Evolutionary conservation across 2,329 filamentous ascomycete species (phyloP), one percentile per base, ranked within the genome.

Genomic region (Metarhizium humberi): DNA sequence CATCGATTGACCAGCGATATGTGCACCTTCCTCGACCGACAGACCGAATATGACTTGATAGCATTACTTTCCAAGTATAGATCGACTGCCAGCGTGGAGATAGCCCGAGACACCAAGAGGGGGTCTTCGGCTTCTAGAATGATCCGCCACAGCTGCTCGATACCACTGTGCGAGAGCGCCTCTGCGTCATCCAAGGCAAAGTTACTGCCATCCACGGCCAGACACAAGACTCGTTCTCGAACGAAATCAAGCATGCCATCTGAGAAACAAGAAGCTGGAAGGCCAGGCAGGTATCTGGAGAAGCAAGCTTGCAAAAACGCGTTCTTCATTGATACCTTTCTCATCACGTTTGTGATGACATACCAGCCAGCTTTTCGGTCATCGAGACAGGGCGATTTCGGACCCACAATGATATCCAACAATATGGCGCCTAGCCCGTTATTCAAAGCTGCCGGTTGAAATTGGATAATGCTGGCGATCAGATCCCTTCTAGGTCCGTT

Each of bases 131-230:
- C 84, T 16, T 81, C 85, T 53, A 95, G 73, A 38, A 92, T 83
- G 62, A 96, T 82, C 29, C 84, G 82, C 92, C 92, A 96, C n/a
- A 96, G 74, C 56, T 91, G 80, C 61, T 94, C 87, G 47, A 80
- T 75, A 30, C 73, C 81, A 60, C 69, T 79, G 58, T 75, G 78
- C 60, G 78, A 73, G 32, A 81, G 66, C 11, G 75, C 71, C n/a
- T 75, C 71, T 7, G 77, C 73, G 49, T 81, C 78, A 55, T 81
- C 77, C 25, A 83, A 69, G 20, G 76, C 64, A 51, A 78, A 73
- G 25, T 73, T 73, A 29, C 67, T 64, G 6, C 64, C 61, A 38
- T 77, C 72, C 38, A 75, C 74, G 5, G 82, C 69, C 43, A 78
- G 71, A 5, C 73, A 72, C 34, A 77, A 57, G 14, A 84, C 69